These are phyloP conservation scores for Malbranchea cinnamomea DNA, from an alignment of 2,329 filamentous ascomycete species.

Conservation along the genomic window DNA sequence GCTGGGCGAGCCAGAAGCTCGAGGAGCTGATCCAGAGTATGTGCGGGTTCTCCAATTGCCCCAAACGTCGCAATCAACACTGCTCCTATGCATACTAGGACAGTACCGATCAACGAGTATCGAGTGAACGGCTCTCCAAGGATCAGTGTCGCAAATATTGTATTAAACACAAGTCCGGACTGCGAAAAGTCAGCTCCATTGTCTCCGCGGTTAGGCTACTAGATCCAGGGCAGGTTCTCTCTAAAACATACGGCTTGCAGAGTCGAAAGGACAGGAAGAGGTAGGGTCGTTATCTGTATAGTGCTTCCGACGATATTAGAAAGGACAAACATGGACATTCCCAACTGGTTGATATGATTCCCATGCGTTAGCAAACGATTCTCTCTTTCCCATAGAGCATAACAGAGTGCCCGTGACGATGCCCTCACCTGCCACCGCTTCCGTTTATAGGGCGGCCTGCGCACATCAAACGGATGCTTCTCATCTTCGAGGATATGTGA, in stretches of 20 bases:
- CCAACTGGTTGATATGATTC: no score
- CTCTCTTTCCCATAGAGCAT: no score
- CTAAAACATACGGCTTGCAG: slow-evolving; percentile 55
- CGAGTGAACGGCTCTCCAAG: slow-evolving; percentile 85
- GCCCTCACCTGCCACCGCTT: slow-evolving; percentile 73
- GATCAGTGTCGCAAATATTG: slow-evolving; percentile 86
- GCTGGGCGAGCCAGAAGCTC: slow-evolving; percentile 54
- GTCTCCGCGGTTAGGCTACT: no score
- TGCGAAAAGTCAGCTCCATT: slow-evolving; percentile 14
- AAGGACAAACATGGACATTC: slow-evolving; percentile 93
- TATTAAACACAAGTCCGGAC: slow-evolving; percentile 95
- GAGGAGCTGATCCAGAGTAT: slow-evolving; percentile 70
- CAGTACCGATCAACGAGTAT: slow-evolving; percentile 80
- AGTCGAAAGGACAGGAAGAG: slow-evolving; percentile 84
- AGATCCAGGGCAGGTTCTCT: slow-evolving; percentile 1
- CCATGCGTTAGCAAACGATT: no score
- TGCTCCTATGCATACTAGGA: slow-evolving; percentile 79
- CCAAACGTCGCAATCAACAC: slow-evolving; percentile 86
- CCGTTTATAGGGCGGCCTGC: slow-evolving; percentile 75
- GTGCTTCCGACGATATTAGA: slow-evolving; percentile 90
- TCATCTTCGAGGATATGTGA: slow-evolving; percentile 97
- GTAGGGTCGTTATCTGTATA: slow-evolving; percentile 92
- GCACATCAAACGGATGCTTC: slow-evolving; percentile 61
- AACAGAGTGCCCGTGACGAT: no score
- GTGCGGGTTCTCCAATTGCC: slow-evolving; percentile 81